phyloP scores from a whole-genome alignment of 176 grass and related monocot genomes.

The Sorghum bicolor region DNA sequence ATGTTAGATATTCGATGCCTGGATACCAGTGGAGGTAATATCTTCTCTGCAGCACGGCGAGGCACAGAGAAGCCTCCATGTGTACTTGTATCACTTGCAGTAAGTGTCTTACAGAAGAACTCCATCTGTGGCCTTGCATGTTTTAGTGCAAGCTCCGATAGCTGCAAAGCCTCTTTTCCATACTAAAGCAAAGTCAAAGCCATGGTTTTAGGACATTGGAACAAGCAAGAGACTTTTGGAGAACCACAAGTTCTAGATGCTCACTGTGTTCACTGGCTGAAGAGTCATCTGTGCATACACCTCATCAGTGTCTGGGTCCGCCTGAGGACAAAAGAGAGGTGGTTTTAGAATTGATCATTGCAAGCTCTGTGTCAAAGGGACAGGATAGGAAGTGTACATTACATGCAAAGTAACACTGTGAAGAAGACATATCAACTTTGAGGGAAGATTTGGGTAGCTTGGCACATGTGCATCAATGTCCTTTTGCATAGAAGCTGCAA shows the following conservation, averaged over 20 bases:
- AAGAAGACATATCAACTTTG: slow-evolving; percentile 97
- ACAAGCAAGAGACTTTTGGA: background rate
- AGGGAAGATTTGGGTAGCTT: slow-evolving; percentile 91
- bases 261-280: slow-evolving; percentile 93
- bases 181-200: slow-evolving; percentile 49
- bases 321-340: slow-evolving; percentile 47
- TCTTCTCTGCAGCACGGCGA: slow-evolving; percentile 94
- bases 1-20: slow-evolving; percentile 1
- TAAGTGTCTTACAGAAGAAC: slow-evolving; percentile 98
- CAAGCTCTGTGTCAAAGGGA: background rate
- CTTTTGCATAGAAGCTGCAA: slow-evolving; percentile 99
- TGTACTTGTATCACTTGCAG: slow-evolving; percentile 96
- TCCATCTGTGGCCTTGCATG: slow-evolving; percentile 83
- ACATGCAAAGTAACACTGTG: slow-evolving; percentile 96
- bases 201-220: slow-evolving; percentile 29
- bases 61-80: slow-evolving; percentile 99
- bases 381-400: slow-evolving; percentile 24
- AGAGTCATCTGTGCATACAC: slow-evolving; percentile 99
- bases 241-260: slow-evolving; percentile 30
- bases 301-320: slow-evolving; percentile 92
- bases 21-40: slow-evolving; percentile 88
- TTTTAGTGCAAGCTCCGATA: slow-evolving; percentile 89
- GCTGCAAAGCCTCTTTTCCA: slow-evolving; percentile 86
- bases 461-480: slow-evolving; percentile 86
- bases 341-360: background rate